Evolutionary conservation across 2,329 filamentous ascomycete species (phyloP).

Genomic region (Colletotrichum tamarilloi): DNA sequence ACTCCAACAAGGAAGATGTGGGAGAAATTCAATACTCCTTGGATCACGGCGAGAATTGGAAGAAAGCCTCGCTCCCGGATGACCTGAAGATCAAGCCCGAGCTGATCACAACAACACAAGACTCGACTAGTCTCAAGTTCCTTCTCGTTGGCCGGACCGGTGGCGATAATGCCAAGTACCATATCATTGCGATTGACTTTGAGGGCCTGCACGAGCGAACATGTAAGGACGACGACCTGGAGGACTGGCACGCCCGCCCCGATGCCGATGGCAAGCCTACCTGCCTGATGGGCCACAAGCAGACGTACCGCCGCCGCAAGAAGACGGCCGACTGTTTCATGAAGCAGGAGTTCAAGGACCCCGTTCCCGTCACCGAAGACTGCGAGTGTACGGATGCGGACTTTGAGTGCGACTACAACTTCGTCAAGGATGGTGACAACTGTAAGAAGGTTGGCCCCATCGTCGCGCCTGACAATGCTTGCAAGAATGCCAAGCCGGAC

Average conservation of each 20-base stretch:
- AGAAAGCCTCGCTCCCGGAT: conserved; percentile 74
- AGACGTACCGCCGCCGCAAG: conserved; percentile 87
- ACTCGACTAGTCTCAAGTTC: conserved; percentile 94
- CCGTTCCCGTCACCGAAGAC: conserved; percentile 73
- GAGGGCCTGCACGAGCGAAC: conserved; percentile 81
- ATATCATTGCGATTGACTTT: conserved; percentile 86
- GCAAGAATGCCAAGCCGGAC: conserved; percentile 71
- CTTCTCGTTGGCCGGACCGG: conserved; percentile 75
- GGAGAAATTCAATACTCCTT: conserved; percentile 79
- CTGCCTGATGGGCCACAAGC: conserved; percentile 96
- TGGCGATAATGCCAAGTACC: conserved; percentile 62
- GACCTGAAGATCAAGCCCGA: conserved; percentile 75
- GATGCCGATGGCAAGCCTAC: conserved; percentile 83
- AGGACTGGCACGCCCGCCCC: conserved; percentile 87
- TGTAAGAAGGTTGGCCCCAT: conserved; percentile 72
- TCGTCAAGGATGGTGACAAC: conserved; percentile 73
- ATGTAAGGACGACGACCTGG: conserved; percentile 83
- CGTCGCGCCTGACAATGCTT: conserved; percentile 76
- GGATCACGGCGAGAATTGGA: conserved; percentile 90
- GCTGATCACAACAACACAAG: conserved; percentile 86
- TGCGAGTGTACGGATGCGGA: conserved; percentile 88
- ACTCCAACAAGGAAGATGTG: conserved; percentile 73
- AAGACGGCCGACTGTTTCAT: conserved; percentile 90
- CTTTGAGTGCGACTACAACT: conserved; percentile 98
- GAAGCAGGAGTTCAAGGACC: conserved; percentile 85